Base-by-base conservation (phyloP, 1,139 yeast species). In the Geotrichum aggregatum region DNA sequence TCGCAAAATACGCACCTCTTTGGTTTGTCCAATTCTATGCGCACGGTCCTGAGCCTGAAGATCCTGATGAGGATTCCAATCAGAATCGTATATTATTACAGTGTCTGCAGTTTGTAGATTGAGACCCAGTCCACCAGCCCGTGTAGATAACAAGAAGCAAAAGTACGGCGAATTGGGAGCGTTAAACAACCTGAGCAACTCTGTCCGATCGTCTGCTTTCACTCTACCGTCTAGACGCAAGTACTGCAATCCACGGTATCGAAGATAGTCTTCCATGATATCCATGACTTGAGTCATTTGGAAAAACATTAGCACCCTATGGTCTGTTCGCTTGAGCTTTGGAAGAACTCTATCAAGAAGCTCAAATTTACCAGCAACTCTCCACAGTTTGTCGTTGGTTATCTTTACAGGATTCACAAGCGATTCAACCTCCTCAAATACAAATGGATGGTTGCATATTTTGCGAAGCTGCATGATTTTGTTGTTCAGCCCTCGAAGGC, bases 241-340 rank as follows among this genome's bases (percentile, higher is more conserved):
- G 64, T 91, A 92, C 63, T 82, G 80, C 76, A 88, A 72, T 26
- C 81, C 85, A 57, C 83, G 77, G 67, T 79, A 78, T 58, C 96
- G 77, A 66, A 92, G 71, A 67, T 83, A 92, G 71, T 92, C 98
- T 71, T 92, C 98, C 97, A 92, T 92, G 56, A 92, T 92, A 69
- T 92, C 97, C 98, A 92, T 92, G 55, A 92, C 89, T 66, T 88
- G 96, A 0, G 98, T 92, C 98, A 92, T 92, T 71, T 92, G 98
- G 76, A 92, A 92, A 66, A 92, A 92, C 75, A 92, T 87, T 67
- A 92, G 77, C 1, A 92, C 95, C 62, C 97, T 80, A 66, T 92
- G 98, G 1, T 95, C 95, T 6, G 89, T 76, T 0, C 79, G 84
- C 63, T 83, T 80, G 68, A 92, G 87, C 65, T 92, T 92, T 3